Conservation (phyloP, 1,284 basidiomycete species). For the Exsudoporus floridanus region DNA sequence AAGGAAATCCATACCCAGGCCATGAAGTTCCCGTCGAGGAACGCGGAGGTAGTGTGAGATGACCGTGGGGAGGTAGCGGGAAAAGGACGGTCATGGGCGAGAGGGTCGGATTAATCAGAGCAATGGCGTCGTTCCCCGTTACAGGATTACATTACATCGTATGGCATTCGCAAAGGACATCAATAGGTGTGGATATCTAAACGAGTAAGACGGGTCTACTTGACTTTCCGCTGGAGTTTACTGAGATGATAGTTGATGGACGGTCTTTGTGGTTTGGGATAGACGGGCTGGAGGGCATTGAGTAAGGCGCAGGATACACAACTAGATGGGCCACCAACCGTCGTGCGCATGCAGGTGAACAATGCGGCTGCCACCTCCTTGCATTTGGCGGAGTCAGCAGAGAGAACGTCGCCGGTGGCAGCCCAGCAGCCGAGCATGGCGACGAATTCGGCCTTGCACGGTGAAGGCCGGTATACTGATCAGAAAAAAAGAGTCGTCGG, state of each 20-base stretch:
- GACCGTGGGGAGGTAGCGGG: neutral
- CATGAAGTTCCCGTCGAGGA: neutral
- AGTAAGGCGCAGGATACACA: neutral
- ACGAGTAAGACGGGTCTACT: constrained; percentile 41
- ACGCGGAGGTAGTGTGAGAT: neutral
- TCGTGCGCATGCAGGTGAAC: constrained; percentile 85
- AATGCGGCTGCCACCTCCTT: constrained; percentile 64
- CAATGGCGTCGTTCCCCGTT: constrained; percentile 8
- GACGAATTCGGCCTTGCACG: constrained; percentile 60
- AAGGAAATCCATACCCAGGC: constrained; percentile 3
- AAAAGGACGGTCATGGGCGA: neutral
- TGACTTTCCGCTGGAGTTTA: constrained; percentile 69
- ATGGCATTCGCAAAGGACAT: constrained; percentile 19
- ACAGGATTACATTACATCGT: constrained; percentile 18
- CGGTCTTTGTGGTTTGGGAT: constrained; percentile 61
- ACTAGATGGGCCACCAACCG: constrained; percentile 51
- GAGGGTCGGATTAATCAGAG: neutral
- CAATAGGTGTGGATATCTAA: constrained; percentile 22
- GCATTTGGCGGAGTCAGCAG: constrained; percentile 52
- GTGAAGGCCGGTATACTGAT: constrained; percentile 25
- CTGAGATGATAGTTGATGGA: constrained; percentile 86
- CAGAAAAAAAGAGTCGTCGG: neutral
- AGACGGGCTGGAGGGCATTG: constrained; percentile 49
- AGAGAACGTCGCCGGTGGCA: constrained; percentile 71
- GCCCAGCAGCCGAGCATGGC: constrained; percentile 92